phyloP scores from a whole-genome alignment of 345 rosid genomes.

The Carallia brachiata region DNA sequence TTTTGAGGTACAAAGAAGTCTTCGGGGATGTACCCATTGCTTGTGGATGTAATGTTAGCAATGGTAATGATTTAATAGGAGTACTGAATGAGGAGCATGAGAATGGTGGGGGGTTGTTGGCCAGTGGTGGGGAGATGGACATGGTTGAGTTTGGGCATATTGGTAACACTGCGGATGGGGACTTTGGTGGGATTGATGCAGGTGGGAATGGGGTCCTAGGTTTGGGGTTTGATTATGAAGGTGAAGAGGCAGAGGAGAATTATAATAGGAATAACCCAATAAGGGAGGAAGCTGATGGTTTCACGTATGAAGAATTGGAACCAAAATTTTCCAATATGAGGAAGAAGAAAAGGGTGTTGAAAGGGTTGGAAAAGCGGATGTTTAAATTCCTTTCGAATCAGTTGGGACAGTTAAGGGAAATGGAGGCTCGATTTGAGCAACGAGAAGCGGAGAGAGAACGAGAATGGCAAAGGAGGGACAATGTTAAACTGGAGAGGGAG shows the following conservation, averaged over 20 bases:
- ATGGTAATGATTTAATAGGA: slow-evolving; percentile 36
- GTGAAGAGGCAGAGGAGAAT: slow-evolving; percentile 54
- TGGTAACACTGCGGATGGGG: slow-evolving; percentile 49
- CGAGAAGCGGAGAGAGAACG: slow-evolving; percentile 54
- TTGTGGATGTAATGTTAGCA: slow-evolving; percentile 28
- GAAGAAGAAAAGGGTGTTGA: slow-evolving; percentile 52
- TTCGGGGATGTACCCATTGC: slow-evolving; percentile 62
- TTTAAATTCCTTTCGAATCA: slow-evolving; percentile 58
- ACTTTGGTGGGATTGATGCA: slow-evolving; percentile 53
- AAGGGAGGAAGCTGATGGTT: slow-evolving; percentile 52
- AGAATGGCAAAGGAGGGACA: slow-evolving; percentile 57
- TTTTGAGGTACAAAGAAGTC: slow-evolving; percentile 66
- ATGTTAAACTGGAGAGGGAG: slow-evolving; percentile 40
- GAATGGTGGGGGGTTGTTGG: slow-evolving; percentile 43
- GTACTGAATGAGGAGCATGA: slow-evolving; percentile 47
- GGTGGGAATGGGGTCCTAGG: slow-evolving; percentile 46
- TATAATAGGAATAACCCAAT: slow-evolving; percentile 43
- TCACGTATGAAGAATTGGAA: slow-evolving; percentile 43
- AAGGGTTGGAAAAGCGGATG: slow-evolving; percentile 53
- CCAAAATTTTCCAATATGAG: slow-evolving; percentile 36
- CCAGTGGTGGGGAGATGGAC: slow-evolving; percentile 39
- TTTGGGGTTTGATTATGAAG: slow-evolving; percentile 66
- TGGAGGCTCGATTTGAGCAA: slow-evolving; percentile 60
- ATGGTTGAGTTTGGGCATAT: slow-evolving; percentile 50
- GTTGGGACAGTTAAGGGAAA: slow-evolving; percentile 57